phyloP scores from a whole-genome alignment of 2,329 filamentous ascomycete species.

The Chaetomium strumarium region DNA sequence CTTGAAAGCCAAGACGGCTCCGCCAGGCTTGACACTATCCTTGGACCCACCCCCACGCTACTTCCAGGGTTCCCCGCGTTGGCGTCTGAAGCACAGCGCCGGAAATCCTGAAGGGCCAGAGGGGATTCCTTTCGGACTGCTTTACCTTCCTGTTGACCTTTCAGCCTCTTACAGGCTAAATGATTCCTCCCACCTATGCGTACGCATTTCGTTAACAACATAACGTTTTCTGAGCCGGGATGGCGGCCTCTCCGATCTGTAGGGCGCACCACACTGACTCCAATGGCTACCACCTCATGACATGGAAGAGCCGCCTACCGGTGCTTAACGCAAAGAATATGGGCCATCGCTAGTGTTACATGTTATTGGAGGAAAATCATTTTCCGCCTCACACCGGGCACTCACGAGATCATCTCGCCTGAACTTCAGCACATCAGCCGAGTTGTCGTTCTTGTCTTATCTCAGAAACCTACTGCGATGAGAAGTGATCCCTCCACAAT shows the following conservation, averaged over 20 bases:
- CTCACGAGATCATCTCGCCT: not conserved
- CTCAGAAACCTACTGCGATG: not conserved
- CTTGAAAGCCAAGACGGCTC: slow-evolving; percentile 7
- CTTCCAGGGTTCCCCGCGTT: slow-evolving; percentile 13
- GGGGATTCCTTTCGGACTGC: no score
- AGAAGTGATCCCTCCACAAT: not conserved
- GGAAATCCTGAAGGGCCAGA: not conserved
- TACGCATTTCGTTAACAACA: no score
- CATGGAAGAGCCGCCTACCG: not conserved
- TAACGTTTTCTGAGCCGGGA: no score
- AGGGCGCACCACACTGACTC: not conserved
- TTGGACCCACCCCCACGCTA: slow-evolving; percentile 8
- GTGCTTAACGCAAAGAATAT: not conserved
- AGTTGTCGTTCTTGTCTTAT: not conserved
- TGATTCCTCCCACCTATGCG: not conserved
- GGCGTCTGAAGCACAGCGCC: not conserved
- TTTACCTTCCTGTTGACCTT: no score
- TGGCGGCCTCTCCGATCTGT: not conserved
- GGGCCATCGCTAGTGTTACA: not conserved
- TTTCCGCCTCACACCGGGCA: slow-evolving; percentile 18
- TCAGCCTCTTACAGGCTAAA: slow-evolving; percentile 1
- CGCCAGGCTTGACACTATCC: not conserved
- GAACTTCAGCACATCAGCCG: not conserved
- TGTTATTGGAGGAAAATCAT: slow-evolving; percentile 25
- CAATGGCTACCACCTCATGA: not conserved